Percentiles rank a stretch among this genome's conserved stretches.
Evolutionary conservation across 2,329 filamentous ascomycete species (phyloP).

Genomic region (Aspergillus caelatus): DNA sequence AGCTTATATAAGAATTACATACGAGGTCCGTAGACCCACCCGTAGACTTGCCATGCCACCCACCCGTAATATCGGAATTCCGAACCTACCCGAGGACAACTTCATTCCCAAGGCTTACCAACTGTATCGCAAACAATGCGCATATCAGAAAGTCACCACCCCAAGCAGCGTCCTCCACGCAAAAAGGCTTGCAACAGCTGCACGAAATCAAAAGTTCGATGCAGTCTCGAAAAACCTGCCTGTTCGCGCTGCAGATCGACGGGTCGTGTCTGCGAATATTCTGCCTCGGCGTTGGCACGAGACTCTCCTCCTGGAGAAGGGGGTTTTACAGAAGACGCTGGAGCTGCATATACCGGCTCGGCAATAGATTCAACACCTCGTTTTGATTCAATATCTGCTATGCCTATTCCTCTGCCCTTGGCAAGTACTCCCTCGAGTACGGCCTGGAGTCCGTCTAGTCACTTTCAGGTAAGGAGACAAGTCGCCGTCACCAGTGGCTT

Average conservation of each 20-base stretch:
- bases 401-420: neutral
- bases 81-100: neutral
- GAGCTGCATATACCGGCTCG: neutral
- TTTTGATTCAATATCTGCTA: neutral
- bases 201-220: conserved; percentile 23
- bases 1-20: conserved; percentile 44
- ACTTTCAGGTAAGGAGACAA: neutral
- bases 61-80: neutral
- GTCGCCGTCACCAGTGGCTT: neutral
- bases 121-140: neutral
- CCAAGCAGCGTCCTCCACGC: conserved; percentile 13
- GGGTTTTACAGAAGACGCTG: neutral
- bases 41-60: neutral
- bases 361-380: neutral
- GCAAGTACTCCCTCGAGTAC: neutral
- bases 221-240: conserved; percentile 19
- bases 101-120: neutral
- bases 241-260: conserved; percentile 23
- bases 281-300: neutral
- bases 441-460: neutral
- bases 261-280: conserved; percentile 22
- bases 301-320: neutral
- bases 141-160: neutral
- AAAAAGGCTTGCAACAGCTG: conserved; percentile 25
- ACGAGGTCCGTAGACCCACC: neutral